Evolutionary conservation across 208 protist species (phyloP), one percentile per base, ranked within the genome.

Genomic region (Leishmania amazonensis): DNA sequence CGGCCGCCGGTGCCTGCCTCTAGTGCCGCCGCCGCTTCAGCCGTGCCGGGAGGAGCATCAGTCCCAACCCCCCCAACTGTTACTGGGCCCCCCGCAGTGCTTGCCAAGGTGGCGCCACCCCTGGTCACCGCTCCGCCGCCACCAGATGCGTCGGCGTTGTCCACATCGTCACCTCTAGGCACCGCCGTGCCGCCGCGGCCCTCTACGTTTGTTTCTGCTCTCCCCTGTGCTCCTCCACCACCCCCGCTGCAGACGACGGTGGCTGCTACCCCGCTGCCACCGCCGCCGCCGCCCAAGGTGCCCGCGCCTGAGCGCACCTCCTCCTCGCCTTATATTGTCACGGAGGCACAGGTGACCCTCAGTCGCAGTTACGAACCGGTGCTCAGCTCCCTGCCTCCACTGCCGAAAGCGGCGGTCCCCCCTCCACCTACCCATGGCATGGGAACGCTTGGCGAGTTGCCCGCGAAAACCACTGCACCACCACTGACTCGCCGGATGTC

Each of bases 331-430:
- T 68, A n/a, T 11, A 62, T 75, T 24, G 72, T 77, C 19, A 85
- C 64, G 35, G 54, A 73, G 31, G 31, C 80, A 67, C 80, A 88
- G 19, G 80, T 88, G 15, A 81, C 81, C 3, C 68, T 68, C 68
- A 91, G 88, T 70, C 79, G 47, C 51, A 91, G 88, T 67, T 89
- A 84, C 81, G 89, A 88, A 75, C 89, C 89, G 75, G 84, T 83
- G 19, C 80, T 92, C 57, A n/a, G 53, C 65, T 49, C 80, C n/a
- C 11, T 51, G 68, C 76, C 81, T 24, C 81, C 75, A 53, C 70
- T 76, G 57, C 81, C 81, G 58, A 76, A 72, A 42, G 71, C 49
- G 24, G 70, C 40, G 54, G 60, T 71, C 7, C 60, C 76, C 45
- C 24, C 65, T 49, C 64, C 76, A 40, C 42, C 75, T 81, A 17